phyloP scores from a whole-genome alignment of 345 rosid genomes.

The Eucalyptus shirleyi region DNA sequence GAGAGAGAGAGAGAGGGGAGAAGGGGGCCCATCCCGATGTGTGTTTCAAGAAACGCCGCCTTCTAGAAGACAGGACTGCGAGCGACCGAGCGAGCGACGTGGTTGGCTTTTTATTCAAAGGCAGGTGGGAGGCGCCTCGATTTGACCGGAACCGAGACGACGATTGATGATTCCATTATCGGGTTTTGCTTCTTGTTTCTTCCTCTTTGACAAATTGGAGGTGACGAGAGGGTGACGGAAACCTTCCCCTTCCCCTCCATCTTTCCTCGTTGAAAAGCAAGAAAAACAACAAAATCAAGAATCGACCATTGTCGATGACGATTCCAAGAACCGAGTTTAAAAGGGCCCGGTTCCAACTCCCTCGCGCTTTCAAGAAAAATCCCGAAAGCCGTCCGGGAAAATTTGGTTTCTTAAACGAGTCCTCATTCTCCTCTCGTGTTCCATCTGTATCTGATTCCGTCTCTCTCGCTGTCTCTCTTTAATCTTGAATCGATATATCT shows the following conservation, averaged over 20 bases:
- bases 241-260: not conserved
- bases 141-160: not conserved
- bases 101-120: not conserved
- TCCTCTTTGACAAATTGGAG: not conserved
- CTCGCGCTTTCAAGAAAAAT: not conserved
- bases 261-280: not conserved
- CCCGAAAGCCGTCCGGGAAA: not conserved
- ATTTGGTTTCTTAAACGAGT: too few species aligned
- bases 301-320: not conserved
- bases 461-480: not conserved
- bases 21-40: not conserved
- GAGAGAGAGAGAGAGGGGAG: not conserved
- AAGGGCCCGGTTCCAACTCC: not conserved
- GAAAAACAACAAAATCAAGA: not conserved
- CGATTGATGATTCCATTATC: not conserved
- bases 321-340: not conserved
- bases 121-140: not conserved
- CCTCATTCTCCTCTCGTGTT: not conserved
- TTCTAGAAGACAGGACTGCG: not conserved
- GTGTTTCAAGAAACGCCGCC: not conserved
- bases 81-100: too few species aligned
- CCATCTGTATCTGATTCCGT: not conserved
- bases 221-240: not conserved
- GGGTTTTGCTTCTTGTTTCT: not conserved
- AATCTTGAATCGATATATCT: not conserved